Conservation (phyloP, 257 asterid species). For the Anisodus acutangulus region DNA sequence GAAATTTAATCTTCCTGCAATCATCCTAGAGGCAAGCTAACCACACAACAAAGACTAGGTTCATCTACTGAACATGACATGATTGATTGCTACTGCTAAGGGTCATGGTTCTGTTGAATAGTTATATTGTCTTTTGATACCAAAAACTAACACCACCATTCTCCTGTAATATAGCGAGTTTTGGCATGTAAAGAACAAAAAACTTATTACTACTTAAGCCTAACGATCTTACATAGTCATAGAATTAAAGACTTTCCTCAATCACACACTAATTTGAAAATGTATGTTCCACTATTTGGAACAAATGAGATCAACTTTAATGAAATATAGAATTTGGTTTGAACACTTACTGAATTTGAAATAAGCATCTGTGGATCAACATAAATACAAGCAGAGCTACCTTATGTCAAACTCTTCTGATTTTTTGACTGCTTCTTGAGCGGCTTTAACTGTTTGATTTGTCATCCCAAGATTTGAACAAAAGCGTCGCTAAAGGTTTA, state of each 20-base stretch:
- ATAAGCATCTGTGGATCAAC: background rate
- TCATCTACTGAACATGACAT: background rate
- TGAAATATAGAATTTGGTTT: background rate
- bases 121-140: background rate
- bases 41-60: too few relatives aligned
- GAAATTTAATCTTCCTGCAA: too few relatives aligned
- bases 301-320: too few relatives aligned
- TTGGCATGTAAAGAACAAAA: background rate
- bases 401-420: slow-evolving; percentile 80
- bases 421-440: slow-evolving; percentile 76
- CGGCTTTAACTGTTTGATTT: slow-evolving; percentile 77
- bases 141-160: background rate
- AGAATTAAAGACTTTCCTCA: background rate
- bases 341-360: background rate
- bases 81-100: background rate
- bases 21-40: too few relatives aligned
- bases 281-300: background rate
- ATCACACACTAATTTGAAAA: background rate
- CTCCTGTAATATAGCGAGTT: background rate
- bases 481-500: slow-evolving; percentile 62
- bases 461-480: slow-evolving; percentile 79
- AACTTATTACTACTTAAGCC: too few relatives aligned
- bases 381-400: slow-evolving; percentile 34
- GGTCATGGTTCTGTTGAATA: background rate
- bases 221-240: background rate